Evolutionary conservation across 345 rosid genomes (phyloP), one percentile per base, ranked within the genome.

Genomic region (Psidium friedrichsthalianum): DNA sequence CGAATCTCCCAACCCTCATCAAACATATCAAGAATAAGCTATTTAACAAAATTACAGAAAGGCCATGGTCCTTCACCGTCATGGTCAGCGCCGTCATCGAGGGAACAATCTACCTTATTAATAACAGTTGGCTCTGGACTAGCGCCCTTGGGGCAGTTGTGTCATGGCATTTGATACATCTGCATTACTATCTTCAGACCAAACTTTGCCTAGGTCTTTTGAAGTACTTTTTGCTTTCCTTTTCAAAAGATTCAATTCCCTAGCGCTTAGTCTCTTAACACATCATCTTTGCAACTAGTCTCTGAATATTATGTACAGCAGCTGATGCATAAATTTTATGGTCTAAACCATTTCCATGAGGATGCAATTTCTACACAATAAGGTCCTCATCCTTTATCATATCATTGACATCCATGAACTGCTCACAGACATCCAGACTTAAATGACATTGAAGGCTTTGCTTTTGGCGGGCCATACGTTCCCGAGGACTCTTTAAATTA

Each of bases 1-100:
- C 99, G 98, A 86, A 96, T 89, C 92, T 97, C 99, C 99, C 99
- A 97, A 97, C 99, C 95, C 83, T 99, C 97, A 90, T 97, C 99
- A 92, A 97, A 96, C 98, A 97, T 95, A 89, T 97, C 99, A 90
- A 97, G 94, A 84, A 97, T 93, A 56, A 96, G 94, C 88, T 95
- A 98, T 86, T 97, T 99, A 88, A 94, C 98, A 92, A 96, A 96
- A 88, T 91, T 90, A 89, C 83, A 90, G 85, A 97, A 96, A 86
- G 99, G 99, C 99, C 99, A 97, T 76, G 87, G 88, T 84, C 97
- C 98, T 78, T 94, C 99, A 49, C 89, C 94, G 84, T 96, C 98
- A 74, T 87, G 90, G 88, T 97, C 99, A 85, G 88, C 85, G 82
- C 96, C 99, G 47, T 97, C 99, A 85, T 96, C 99, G 82, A 85